A percentile compares a stretch with the other conserved stretches of the same genome.
phyloP scores from a whole-genome alignment of 106 monocot species.

The Alisma plantagoaquatica region DNA sequence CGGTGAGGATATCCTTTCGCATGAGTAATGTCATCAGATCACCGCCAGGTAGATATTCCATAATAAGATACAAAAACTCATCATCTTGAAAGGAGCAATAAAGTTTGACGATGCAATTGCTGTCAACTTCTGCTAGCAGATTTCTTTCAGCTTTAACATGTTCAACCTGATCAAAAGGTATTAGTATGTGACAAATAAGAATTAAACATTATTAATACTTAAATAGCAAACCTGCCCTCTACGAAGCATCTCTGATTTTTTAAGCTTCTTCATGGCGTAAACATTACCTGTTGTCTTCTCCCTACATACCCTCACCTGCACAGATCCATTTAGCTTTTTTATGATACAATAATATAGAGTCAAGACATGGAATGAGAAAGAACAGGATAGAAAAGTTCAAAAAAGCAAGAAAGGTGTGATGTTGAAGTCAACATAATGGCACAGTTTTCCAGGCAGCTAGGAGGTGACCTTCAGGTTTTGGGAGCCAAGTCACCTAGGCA shows the following conservation, averaged over 20 bases:
- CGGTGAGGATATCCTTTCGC: conserved; percentile 85
- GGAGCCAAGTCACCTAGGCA: no score
- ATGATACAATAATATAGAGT: no score
- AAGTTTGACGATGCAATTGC: conserved; percentile 57
- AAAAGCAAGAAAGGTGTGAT: no score
- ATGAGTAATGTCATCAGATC: conserved; percentile 97
- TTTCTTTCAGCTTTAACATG: conserved; percentile 84
- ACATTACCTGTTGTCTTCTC: conserved; percentile 57
- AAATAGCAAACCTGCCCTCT: conserved; percentile 46
- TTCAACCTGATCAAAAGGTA: conserved; percentile 37
- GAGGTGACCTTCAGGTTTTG: no score
- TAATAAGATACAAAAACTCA: conserved; percentile 81
- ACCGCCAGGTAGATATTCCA: conserved; percentile 95
- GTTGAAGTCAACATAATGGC: no score
- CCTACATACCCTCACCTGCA: conserved; percentile 61
- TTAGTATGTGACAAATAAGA: neutral
- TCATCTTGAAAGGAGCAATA: conserved; percentile 75
- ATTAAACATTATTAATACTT: neutral
- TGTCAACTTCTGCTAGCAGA: conserved; percentile 75
- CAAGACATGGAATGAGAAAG: no score
- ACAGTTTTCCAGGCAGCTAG: no score
- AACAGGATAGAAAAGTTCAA: no score
- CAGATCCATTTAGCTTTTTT: no score
- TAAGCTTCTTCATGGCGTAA: conserved; percentile 77
- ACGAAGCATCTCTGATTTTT: conserved; percentile 75